Conservation (phyloP, 2,329 filamentous ascomycete species). For the Fusarium incarnatum region DNA sequence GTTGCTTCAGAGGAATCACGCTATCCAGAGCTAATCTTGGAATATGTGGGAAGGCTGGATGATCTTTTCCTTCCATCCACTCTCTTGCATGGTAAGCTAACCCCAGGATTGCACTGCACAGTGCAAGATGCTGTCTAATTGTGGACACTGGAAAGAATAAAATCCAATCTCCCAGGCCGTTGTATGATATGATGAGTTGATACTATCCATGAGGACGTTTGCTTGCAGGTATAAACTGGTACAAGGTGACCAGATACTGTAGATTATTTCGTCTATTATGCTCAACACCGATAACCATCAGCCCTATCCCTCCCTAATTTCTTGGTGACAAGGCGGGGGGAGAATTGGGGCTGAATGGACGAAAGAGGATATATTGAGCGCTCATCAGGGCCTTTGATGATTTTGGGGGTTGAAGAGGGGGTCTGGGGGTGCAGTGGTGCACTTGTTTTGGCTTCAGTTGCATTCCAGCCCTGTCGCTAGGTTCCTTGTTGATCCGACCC, state of each 20-base stretch:
- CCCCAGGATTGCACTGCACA: background rate
- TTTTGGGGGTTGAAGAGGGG: background rate
- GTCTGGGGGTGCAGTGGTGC: background rate
- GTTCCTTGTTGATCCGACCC: background rate
- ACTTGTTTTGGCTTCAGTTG: background rate
- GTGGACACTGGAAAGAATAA: background rate
- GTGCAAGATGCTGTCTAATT: background rate
- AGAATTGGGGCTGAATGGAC: conserved; percentile 3
- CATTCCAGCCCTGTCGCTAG: conserved; percentile 3
- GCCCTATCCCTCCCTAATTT: background rate
- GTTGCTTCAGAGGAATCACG: background rate
- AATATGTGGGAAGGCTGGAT: conserved; percentile 16
- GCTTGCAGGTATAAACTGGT: background rate
- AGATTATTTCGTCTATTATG: background rate
- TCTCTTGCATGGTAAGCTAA: background rate
- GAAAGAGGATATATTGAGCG: conserved; percentile 17
- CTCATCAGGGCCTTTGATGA: conserved; percentile 17
- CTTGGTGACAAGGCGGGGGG: conserved; percentile 11
- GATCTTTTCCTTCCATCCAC: conserved; percentile 17
- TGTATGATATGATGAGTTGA: background rate
- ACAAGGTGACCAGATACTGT: background rate
- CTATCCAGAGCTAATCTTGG: conserved; percentile 4
- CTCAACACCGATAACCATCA: background rate
- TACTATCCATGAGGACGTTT: background rate
- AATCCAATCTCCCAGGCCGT: background rate